phyloP scores from a whole-genome alignment of 176 grass and related monocot genomes.

The Tillandsia leiboldiana region DNA sequence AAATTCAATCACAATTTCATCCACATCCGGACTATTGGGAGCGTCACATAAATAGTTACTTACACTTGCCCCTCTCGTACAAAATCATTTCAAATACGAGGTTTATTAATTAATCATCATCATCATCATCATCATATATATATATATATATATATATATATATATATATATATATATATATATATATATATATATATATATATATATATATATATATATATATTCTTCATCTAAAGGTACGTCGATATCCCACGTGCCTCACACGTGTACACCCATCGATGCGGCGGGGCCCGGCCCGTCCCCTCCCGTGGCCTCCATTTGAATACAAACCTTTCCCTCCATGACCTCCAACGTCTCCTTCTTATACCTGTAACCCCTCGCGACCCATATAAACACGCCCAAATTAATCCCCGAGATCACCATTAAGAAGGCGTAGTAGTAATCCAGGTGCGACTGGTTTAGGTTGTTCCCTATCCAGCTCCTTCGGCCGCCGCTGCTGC shows the following conservation, averaged over 20 bases:
- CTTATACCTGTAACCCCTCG: conserved; percentile 49
- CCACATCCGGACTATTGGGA: too few relatives aligned
- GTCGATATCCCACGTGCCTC: too few relatives aligned
- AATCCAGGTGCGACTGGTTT: conserved; percentile 60
- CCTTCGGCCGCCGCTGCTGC: neutral
- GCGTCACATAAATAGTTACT: too few relatives aligned
- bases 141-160: too few relatives aligned
- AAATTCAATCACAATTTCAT: too few relatives aligned
- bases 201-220: neutral
- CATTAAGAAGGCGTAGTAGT: conserved; percentile 59
- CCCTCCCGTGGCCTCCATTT: conserved; percentile 28
- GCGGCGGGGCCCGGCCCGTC: neutral
- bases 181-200: neutral
- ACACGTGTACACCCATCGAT: neutral
- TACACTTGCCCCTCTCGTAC: too few relatives aligned
- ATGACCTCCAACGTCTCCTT: conserved; percentile 26
- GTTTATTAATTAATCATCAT: too few relatives aligned
- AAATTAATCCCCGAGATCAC: conserved; percentile 39
- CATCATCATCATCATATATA: too few relatives aligned
- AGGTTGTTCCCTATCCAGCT: conserved; percentile 73
- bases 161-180: too few relatives aligned
- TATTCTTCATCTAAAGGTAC: neutral
- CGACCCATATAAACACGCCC: conserved; percentile 37
- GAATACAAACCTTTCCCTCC: neutral
- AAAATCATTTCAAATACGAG: too few relatives aligned